Evolutionary conservation across 2,329 filamentous ascomycete species (phyloP).

Genomic region (Aspergillus sclerotialis): DNA sequence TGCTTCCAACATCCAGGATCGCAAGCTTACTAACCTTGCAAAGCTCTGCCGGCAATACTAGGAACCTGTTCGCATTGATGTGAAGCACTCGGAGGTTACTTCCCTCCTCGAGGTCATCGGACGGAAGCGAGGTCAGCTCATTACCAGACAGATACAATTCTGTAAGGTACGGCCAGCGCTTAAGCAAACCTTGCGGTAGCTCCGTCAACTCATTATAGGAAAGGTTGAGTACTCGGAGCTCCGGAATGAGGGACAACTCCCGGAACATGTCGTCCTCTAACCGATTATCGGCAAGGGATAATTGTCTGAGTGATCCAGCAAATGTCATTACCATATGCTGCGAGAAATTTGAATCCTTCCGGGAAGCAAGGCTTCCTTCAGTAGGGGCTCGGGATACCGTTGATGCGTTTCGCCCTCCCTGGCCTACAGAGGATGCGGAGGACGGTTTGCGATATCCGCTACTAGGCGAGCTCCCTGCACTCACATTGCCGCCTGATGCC

Average conservation of each 20-base stretch:
- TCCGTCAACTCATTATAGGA: slow-evolving; percentile 94
- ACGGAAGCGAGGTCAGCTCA: slow-evolving; percentile 81
- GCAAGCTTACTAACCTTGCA: slow-evolving; percentile 88
- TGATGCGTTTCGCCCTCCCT: slow-evolving; percentile 77
- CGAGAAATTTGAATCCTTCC: slow-evolving; percentile 87
- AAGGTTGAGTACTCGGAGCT: slow-evolving; percentile 81
- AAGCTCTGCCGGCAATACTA: slow-evolving; percentile 89
- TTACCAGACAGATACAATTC: slow-evolving; percentile 96
- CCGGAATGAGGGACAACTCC: slow-evolving; percentile 72
- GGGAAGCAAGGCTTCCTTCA: slow-evolving; percentile 50
- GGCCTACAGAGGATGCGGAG: slow-evolving; percentile 70
- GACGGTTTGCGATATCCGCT: slow-evolving; percentile 65
- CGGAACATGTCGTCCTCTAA: slow-evolving; percentile 94
- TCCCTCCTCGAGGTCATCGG: slow-evolving; percentile 87
- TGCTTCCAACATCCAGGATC: slow-evolving; percentile 90
- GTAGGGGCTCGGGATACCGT: slow-evolving; percentile 63
- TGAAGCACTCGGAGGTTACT: slow-evolving; percentile 83
- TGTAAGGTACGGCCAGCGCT: slow-evolving; percentile 79
- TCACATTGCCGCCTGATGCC: slow-evolving; percentile 67
- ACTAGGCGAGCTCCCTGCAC: slow-evolving; percentile 66
- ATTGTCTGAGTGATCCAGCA: slow-evolving; percentile 71
- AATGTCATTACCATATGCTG: slow-evolving; percentile 79
- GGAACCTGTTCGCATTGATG: slow-evolving; percentile 97
- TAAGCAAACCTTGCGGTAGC: slow-evolving; percentile 80
- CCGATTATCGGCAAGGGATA: slow-evolving; percentile 89